Base-by-base conservation (phyloP, 805 yeast species). In the Candida silvicultrix region DNA sequence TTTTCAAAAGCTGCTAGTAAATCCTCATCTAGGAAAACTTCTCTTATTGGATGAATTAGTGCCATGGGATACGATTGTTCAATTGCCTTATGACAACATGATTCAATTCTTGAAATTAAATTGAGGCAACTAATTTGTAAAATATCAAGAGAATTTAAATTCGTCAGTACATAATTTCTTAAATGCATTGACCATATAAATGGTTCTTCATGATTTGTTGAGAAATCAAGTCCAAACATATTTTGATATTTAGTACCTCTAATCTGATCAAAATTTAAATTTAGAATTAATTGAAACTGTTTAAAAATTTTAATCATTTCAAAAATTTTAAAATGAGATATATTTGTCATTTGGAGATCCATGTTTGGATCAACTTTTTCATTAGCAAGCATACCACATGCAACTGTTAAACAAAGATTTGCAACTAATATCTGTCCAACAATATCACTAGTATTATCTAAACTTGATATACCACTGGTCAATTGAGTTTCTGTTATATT, bases 371-470 rank as follows among this genome's bases (percentile, higher is more conserved):
- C 6, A 15, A 32, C 35, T 7, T 3, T 4, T 14, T 32, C 35
- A n/a, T 15, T n/a, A 15, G 35, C 18, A 6, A 32, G 7, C 35
- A 32, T 32, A 4, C 35, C 35, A n/a, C 19, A 32, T 15, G 35
- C 35, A 4, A 32, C 35, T 32, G 35, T 32, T 10, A 32, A 4
- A 16, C 35, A 32, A n/a, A 32, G 35, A 32, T 32, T 52, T 1
- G 51, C 47, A n/a, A 56, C 44, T 18, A 58, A 40, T 4, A 54
- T 34, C 10, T 49, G 42, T 0, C 55, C 59, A 2, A 51, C 50
- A 1, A 46, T 31, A 5, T 53, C 49, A n/a, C 25, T 23, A 15
- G 38, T 28, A 1, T 19, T 20, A 15, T 23, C 25, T n/a, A n/a
- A n/a, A n/a, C 25, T 23, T 5, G 25, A 23, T 23, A 9, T 23